These are phyloP conservation scores for Kodamaea sp. DNA, from an alignment of 1,139 yeast genomes.

Conservation along the genomic window DNA sequence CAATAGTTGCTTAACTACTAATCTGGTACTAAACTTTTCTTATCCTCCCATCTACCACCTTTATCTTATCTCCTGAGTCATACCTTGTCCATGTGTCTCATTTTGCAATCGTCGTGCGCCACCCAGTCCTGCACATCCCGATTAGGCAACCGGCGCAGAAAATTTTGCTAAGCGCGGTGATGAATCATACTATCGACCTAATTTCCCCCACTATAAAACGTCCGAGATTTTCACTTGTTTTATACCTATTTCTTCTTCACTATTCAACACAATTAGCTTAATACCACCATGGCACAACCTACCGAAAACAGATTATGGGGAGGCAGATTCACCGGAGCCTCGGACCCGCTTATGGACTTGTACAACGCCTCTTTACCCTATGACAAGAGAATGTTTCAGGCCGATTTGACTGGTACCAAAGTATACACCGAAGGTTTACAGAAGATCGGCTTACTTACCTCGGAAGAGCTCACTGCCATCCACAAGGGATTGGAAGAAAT, in stretches of 20 bases:
- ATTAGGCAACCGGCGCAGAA: conserved; percentile 20
- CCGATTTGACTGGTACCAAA: conserved; percentile 90
- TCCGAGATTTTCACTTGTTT: background rate
- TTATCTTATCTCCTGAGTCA: no score
- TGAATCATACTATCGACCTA: conserved; percentile 21
- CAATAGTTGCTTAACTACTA: no score
- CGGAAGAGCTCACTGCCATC: conserved; percentile 72
- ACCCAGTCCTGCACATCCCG: no score
- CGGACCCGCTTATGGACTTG: conserved; percentile 95
- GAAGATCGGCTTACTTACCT: conserved; percentile 72
- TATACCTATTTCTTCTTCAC: no score
- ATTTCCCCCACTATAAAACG: conserved; percentile 2
- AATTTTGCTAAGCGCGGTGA: conserved; percentile 37
- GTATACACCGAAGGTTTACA: conserved; percentile 87
- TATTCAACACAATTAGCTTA: no score
- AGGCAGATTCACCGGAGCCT: conserved; percentile 95
- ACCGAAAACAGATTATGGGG: conserved; percentile 86
- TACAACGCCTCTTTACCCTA: conserved; percentile 97
- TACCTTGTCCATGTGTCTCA: conserved; percentile 1
- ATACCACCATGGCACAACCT: conserved; percentile 37
- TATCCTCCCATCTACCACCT: no score
- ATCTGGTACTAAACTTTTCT: no score
- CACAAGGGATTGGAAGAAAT: conserved; percentile 78
- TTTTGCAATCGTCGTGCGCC: background rate
- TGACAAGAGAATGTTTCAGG: conserved; percentile 91